Evolutionary conservation across 1,139 yeast species (phyloP).

Genomic region (Yamadazyma membranifaciens): DNA sequence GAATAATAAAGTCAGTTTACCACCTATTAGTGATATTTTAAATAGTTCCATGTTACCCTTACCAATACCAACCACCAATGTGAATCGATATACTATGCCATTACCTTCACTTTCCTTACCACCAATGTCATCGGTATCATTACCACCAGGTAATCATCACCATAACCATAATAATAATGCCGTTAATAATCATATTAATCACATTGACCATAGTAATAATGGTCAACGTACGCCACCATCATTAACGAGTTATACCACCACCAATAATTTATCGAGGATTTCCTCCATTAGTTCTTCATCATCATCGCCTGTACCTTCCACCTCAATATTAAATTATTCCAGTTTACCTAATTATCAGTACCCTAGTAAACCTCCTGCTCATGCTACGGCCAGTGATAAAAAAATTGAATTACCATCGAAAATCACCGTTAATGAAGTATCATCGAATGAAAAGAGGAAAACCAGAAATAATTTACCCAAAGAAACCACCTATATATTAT

Average conservation of each 20-base stretch:
- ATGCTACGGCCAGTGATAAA: not conserved
- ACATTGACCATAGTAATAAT: too few species aligned
- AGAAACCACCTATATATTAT: slow-evolving; percentile 77
- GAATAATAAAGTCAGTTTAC: slow-evolving; percentile 29
- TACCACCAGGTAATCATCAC: not conserved
- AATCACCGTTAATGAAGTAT: slow-evolving; percentile 5
- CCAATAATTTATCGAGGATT: not conserved
- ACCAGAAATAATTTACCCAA: slow-evolving; percentile 84
- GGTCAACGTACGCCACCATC: not conserved
- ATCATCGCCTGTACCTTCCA: not conserved
- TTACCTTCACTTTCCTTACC: not conserved
- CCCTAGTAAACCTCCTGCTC: not conserved
- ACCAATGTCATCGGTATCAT: not conserved
- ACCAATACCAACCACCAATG: not conserved
- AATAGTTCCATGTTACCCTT: slow-evolving; percentile 8
- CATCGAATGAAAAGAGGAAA: slow-evolving; percentile 26
- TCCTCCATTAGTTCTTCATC: slow-evolving; percentile 3
- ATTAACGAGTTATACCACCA: not conserved
- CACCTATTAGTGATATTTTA: slow-evolving; percentile 38
- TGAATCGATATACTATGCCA: slow-evolving; percentile 2
- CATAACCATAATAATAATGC: not conserved
- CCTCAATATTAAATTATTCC: not conserved
- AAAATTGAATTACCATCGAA: slow-evolving; percentile 8
- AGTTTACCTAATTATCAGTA: not conserved
- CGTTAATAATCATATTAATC: too few species aligned